Evolutionary conservation across 2,329 filamentous ascomycete species (phyloP), one percentile per base, ranked within the genome.

Genomic region (Botrytis paeoniae): DNA sequence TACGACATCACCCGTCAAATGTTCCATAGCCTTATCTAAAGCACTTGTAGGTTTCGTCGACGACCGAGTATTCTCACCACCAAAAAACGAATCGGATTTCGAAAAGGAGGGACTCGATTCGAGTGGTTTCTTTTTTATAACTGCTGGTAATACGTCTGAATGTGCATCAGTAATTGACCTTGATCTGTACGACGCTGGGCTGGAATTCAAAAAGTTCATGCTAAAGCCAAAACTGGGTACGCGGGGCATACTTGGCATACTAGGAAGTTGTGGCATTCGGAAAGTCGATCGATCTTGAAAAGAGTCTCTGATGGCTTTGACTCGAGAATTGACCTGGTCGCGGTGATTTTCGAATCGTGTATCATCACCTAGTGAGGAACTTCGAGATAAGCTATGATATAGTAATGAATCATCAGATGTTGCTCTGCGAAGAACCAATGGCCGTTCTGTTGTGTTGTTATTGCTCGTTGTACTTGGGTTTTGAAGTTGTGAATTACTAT

Each of bases 251-350:
- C 82, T 85, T 32, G 85, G 82, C 61, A 86, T 78, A 75, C 85
- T 88, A 69, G 90, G 87, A 54, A 92, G 82, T 74, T 87, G 86
- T 2, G 89, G 89, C 79, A 94, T 86, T 79, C 90, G 93, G 82
- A 95, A 92, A 71, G 90, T 93, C 3, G 94, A 93, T 59, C 87
- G 84, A 78, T 97, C 94, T 80, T 94, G 91, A 75, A 93, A 89
- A 79, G 92, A 97, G 80, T 98, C 95, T 79, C 91, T 92, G 80
- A 98, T 93, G 7, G 95, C 95, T 83, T 97, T 97, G 79, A 96
- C 86, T 60, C 95, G 88, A 77, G 92, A 94, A 79, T 98, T 98
- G 76, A 95, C 92, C 84, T 96, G 93, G 75, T 93, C 92, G 61
- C 91, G 89, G 20, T 97, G 89, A 81, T 96, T 86, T 68, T 92